Evolutionary conservation across 208 protist species (phyloP), one percentile per base, ranked within the genome.

Genomic region (Jaenimonas drosophilae): DNA sequence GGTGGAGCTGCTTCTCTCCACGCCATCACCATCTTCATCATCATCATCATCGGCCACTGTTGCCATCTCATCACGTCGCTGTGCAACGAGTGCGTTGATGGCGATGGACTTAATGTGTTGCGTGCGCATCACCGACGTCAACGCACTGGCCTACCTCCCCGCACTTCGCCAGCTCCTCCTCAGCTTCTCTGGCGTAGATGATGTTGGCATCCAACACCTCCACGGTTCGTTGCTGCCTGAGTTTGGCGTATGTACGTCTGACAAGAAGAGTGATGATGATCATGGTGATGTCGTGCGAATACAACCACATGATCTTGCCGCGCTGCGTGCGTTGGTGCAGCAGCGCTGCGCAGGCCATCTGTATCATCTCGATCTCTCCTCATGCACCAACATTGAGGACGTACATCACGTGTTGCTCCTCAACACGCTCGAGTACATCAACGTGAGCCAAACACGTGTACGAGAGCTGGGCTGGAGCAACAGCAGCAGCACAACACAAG

Each of bases 311-410:
- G n/a, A n/a, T n/a, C n/a, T n/a, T n/a, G n/a, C n/a, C n/a, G n/a
- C n/a, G n/a, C n/a, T n/a, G n/a, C n/a, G n/a, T n/a, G n/a, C n/a
- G n/a, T n/a, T n/a, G n/a, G n/a, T n/a, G n/a, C n/a, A n/a, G n/a
- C n/a, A n/a, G n/a, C n/a, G n/a, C 72, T 76, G 31, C 31, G 31
- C 31, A 16, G 11, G 12, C 9, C 38, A 43, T 42, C 46, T 82
- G 30, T 76, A 82, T 26, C 68, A 76, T 14, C 49, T 82, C 29
- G 73, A 82, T 44, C 54, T 82, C 42, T 70, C 73, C 44, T 82
- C 53, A 50, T 77, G 66, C 50, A 48, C 64, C 25, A 31, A 17
- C 16, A 46, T 82, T 27, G 58, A 44, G 7, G 66, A 55, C 32
- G 48, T 82, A 17, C 60, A 63, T 30, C 41, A 27, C 6, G 39